Evolutionary conservation across 768 basidiomycete genomes (phyloP).

Genomic region (Mrakia blollopis): DNA sequence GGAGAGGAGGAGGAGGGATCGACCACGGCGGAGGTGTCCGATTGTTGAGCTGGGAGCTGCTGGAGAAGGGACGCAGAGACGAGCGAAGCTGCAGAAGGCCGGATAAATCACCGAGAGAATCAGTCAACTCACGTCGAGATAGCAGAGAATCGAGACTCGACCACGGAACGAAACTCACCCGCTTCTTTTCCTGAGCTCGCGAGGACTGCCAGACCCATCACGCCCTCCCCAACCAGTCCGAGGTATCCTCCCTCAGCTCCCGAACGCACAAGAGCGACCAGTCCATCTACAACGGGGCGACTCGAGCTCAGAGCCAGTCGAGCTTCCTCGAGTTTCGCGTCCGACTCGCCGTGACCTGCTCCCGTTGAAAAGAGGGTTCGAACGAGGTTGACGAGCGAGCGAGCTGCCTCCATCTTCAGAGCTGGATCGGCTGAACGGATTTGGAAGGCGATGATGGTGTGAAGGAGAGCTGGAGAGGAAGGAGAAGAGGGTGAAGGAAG

Average conservation of each 20-base stretch:
- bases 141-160: background rate
- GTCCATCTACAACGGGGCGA: constrained; percentile 55
- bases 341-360: constrained; percentile 8
- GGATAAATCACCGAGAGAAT: background rate
- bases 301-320: constrained; percentile 56
- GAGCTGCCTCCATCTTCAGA: constrained; percentile 81
- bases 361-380: constrained; percentile 63
- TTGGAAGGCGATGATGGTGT: constrained; percentile 66
- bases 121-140: background rate
- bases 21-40: background rate
- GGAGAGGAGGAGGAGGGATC: background rate
- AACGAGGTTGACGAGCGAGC: constrained; percentile 78
- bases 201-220: constrained; percentile 74
- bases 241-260: constrained; percentile 72
- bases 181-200: constrained; percentile 56
- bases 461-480: constrained; percentile 37
- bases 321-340: constrained; percentile 44
- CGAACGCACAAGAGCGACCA: constrained; percentile 60
- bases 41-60: background rate
- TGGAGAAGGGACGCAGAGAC: constrained; percentile 12
- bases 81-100: background rate
- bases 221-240: constrained; percentile 79
- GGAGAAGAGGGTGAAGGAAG: constrained; percentile 45
- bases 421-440: constrained; percentile 73
- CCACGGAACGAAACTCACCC: background rate